Evolutionary conservation across 2,329 filamentous ascomycete species (phyloP).

Genomic region (Fusarium chlamydosporum): DNA sequence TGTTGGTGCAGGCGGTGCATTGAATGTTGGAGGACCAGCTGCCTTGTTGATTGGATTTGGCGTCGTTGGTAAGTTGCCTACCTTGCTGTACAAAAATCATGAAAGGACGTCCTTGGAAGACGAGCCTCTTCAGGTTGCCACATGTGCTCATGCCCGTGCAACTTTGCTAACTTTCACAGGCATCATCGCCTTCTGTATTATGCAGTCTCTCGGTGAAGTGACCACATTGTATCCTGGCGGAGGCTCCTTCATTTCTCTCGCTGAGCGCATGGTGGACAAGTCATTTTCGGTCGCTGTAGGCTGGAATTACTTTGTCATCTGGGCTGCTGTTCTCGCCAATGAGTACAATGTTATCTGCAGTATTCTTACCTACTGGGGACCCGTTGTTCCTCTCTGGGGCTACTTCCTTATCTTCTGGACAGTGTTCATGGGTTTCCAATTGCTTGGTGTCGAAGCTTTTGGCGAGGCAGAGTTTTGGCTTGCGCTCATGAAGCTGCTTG

Average conservation of each 20-base stretch:
- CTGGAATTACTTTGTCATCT: slow-evolving; percentile 80
- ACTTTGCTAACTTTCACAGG: slow-evolving; percentile 50
- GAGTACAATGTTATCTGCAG: slow-evolving; percentile 79
- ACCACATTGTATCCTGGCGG: slow-evolving; percentile 80
- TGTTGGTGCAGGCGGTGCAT: slow-evolving; percentile 78
- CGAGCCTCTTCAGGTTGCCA: not conserved
- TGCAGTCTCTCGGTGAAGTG: slow-evolving; percentile 81
- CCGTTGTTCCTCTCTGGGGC: slow-evolving; percentile 72
- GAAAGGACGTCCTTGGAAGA: not conserved
- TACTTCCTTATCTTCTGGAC: slow-evolving; percentile 83
- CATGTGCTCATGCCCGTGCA: not conserved
- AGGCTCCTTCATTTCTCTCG: slow-evolving; percentile 78
- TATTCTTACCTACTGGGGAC: slow-evolving; percentile 76
- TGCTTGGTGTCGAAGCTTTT: slow-evolving; percentile 80
- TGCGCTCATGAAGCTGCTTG: slow-evolving; percentile 77
- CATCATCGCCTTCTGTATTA: slow-evolving; percentile 75
- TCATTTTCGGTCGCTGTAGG: slow-evolving; percentile 77
- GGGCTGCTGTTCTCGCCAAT: slow-evolving; percentile 75
- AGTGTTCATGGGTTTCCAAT: slow-evolving; percentile 76
- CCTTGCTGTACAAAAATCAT: not conserved
- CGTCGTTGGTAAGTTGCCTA: slow-evolving; percentile 66
- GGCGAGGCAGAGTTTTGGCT: slow-evolving; percentile 87
- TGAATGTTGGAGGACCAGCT: slow-evolving; percentile 78
- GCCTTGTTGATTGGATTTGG: slow-evolving; percentile 80
- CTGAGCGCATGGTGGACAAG: slow-evolving; percentile 78